These are phyloP conservation scores for Cercospora sp. DNA, from an alignment of 2,329 filamentous ascomycete species.

Conservation along the genomic window DNA sequence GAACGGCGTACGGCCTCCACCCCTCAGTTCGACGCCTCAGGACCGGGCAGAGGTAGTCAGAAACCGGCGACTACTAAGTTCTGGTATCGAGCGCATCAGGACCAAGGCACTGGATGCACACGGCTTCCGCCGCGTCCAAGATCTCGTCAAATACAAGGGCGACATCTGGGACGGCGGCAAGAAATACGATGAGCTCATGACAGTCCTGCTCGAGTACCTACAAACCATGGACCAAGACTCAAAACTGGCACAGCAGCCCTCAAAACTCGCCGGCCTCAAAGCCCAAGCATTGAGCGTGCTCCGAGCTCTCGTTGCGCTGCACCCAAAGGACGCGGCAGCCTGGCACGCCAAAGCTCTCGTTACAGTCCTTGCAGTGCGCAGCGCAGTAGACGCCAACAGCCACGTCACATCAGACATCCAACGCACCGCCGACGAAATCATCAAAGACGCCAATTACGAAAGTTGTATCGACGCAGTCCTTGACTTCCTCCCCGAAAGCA, in stretches of 20 bases:
- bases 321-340: conserved; percentile 65
- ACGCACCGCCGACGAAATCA: conserved; percentile 70
- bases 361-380: conserved; percentile 65
- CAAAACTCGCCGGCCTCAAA: conserved; percentile 61
- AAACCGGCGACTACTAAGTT: conserved; percentile 64
- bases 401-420: conserved; percentile 76
- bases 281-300: conserved; percentile 72
- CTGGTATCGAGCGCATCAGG: conserved; percentile 72
- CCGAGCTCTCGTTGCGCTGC: conserved; percentile 68
- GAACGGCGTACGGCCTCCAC: conserved; percentile 25
- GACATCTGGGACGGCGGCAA: conserved; percentile 66
- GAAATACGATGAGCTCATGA: conserved; percentile 67
- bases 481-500: conserved; percentile 39
- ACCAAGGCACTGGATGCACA: conserved; percentile 74
- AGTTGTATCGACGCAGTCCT: conserved; percentile 43
- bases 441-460: conserved; percentile 63
- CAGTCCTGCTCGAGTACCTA: conserved; percentile 71
- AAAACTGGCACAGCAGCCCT: conserved; percentile 39
- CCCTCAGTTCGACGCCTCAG: conserved; percentile 34
- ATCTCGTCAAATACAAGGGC: conserved; percentile 66
- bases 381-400: conserved; percentile 61
- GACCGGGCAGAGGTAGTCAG: conserved; percentile 47
- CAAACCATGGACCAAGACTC: conserved; percentile 52
- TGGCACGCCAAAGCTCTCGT: conserved; percentile 69
- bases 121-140: conserved; percentile 76